Evolutionary conservation across 139 green algal genomes (phyloP), one percentile per base, ranked within the genome.

Genomic region (Tetradesmus obliquus): DNA sequence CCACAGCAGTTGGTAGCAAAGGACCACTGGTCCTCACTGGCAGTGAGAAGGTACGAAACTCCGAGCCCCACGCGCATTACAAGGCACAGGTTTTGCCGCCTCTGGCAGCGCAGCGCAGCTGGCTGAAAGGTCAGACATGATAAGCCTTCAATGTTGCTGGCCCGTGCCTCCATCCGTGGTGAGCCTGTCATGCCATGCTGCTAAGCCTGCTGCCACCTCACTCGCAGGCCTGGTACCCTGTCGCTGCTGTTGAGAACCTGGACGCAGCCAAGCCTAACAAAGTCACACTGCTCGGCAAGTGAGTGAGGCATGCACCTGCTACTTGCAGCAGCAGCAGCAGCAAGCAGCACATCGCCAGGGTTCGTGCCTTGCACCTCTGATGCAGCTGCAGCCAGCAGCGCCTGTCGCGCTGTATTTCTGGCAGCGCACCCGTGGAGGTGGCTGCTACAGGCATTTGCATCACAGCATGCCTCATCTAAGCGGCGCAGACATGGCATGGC

Each of bases 191-290:
- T 71, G 60, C 10, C 3, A 3, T 15, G 60, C 60, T 71, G 8
- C 57, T 9, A 66, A 0, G 8, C 57, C 60, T 71, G 60, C 60
- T 71, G 79, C 32, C 13, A 9, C 79, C 53, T 13, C 22, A 9
- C 20, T 7, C 2, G 17, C 82, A 91, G 74, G 74, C 87, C 51
- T 91, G 87, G 87, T 91, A 91, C 54, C 72, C 87, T 86, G 87
- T 60, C 15, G 72, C 54, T 57, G 72, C 51, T 3, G 20, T 85
- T 72, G 87, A 91, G 22, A 84, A 91, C 87, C 87, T 91, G n/a
- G 87, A 91, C 72, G 32, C 72, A 51, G 72, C 72, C 4, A 84
- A 91, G 53, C 87, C 87, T 51, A 84, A 91, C 87, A 84, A 91
- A 72, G 72, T 85, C 55, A 84, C 87, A 32, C 72, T 91, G 45